Base-by-base conservation (phyloP, 2,329 filamentous ascomycete genomes). In the Karstenula rhodostoma region DNA sequence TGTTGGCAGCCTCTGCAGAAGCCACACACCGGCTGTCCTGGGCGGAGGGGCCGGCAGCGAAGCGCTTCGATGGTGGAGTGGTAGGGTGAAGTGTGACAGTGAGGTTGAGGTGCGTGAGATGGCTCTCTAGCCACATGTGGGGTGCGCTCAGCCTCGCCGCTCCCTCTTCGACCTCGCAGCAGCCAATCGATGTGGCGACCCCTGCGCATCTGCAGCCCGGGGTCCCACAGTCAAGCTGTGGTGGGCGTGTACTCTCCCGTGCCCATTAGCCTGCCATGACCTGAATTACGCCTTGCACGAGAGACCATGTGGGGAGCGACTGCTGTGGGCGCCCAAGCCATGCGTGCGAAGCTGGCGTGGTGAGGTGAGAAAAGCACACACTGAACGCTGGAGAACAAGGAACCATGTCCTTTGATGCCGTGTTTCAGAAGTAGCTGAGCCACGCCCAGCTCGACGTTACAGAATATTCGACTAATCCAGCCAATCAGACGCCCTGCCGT, bases 141-240 rank as follows among this genome's bases (percentile, higher is more conserved):
- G 62, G 65, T 59, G 67, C 56, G 53, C 64, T 62, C 61, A 61
- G 67, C 67, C 67, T 69, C 63, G 44, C 55, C 25, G 19, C n/a
- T 62, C 22, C 46, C 48, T 19, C 51, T 44, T 63, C 23, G 70
- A 65, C 73, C 69, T 64, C 72, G 70, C 71, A 72, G 59, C 51
- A 57, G 58, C 73, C 72, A 75, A 61, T 75, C 66, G 52, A 64
- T 73, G 63, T 23, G 48, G 19, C 29, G 33, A 54, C 23, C 42
- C 48, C 58, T 52, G 57, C 23, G 35, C 62, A 27, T 60, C 19
- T 60, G 43, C 58, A 58, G 64, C 72, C 52, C 35, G 12, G 43
- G 49, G 51, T 37, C 32, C n/a, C 47, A 54, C 54, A 37, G 27
- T 47, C 53, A 58, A 63, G 59, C 59, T 58, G 59, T 48, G 22